Conservation (phyloP, 768 basidiomycete genomes). For the Daedaleopsis nitida region DNA sequence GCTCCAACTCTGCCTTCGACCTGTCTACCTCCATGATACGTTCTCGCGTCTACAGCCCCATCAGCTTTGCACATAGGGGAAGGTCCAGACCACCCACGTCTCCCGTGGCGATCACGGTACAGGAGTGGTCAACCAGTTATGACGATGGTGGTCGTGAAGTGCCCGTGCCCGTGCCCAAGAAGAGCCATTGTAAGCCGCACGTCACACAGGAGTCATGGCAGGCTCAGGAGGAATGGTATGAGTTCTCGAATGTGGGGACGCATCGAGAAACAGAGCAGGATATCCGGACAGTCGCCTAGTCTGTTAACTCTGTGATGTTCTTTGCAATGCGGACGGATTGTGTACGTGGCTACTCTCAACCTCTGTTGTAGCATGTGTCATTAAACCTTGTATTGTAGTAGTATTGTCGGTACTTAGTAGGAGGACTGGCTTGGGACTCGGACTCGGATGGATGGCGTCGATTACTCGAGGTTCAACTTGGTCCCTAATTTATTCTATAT, state of each 20-base stretch:
- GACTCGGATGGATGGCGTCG: too few species aligned
- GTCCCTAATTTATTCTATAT: too few species aligned
- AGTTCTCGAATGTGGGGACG: background rate
- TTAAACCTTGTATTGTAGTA: too few species aligned
- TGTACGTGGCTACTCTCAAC: background rate
- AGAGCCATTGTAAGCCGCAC: background rate
- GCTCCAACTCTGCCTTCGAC: background rate
- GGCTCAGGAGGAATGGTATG: constrained; percentile 5
- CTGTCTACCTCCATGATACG: background rate
- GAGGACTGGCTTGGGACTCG: too few species aligned
- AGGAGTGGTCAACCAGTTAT: constrained; percentile 15
- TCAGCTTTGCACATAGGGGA: background rate
- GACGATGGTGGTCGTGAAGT: constrained; percentile 4
- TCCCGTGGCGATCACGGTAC: constrained; percentile 1
- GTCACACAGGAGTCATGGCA: background rate
- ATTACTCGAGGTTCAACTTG: too few species aligned
- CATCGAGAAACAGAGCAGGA: too few species aligned
- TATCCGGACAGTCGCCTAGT: too few species aligned
- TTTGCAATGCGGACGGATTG: background rate
- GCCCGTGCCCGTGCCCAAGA: background rate
- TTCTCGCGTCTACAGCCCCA: background rate
- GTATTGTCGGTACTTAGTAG: too few species aligned
- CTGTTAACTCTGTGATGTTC: too few species aligned
- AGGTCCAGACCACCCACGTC: background rate
- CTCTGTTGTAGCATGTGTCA: background rate